Evolutionary conservation across 495 filamentous ascomycete species (phyloP), one percentile per base, ranked within the genome.

Genomic region (Penicillium argentinense): DNA sequence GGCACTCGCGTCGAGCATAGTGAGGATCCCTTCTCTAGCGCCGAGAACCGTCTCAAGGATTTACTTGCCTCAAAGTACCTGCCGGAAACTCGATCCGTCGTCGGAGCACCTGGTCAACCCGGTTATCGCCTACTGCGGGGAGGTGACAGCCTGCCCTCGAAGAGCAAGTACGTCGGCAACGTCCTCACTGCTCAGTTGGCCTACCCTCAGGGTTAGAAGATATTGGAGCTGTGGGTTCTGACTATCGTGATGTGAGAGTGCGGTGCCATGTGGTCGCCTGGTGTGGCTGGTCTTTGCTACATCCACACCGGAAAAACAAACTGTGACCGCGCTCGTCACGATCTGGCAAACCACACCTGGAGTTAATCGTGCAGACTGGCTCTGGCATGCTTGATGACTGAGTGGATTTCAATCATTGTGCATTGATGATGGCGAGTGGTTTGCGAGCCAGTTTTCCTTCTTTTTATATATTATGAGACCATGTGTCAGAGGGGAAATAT

Each of bases 161-260:
- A 50, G 30, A 50, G 27, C 22, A 40, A 50, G 12, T 50, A 21
- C 4, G 47, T 50, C 14, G 47, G 47, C 24, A 30, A 11, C 3
- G 47, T 50, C 7, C 47, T 50, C 14, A 25, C 47, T 29, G 47
- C 47, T 25, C 32, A 50, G 30, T 3, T 44, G 25, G 47, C 47
- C 17, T 50, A 50, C 17, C 47, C 47, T 6, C 39, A 50, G 5
- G 47, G 39, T 1, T 40, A 50, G 33, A 50, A 50, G 24, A 43
- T 50, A 12, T 13, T 44, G 24, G 47, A 50, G 18, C 24, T 50
- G 6, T 50, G 47, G 47, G 47, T 44, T 24, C 47, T 50, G 16
- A 40, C 47, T 13, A 50, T 50, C 23, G 24, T 50, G 16, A 50
- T 50, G 39, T 50, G 47, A 40, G 47, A 50, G 32, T 43, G 39